These are phyloP conservation scores for Fusarium virguliforme DNA, from an alignment of 2,329 filamentous ascomycete species.

Conservation along the genomic window DNA sequence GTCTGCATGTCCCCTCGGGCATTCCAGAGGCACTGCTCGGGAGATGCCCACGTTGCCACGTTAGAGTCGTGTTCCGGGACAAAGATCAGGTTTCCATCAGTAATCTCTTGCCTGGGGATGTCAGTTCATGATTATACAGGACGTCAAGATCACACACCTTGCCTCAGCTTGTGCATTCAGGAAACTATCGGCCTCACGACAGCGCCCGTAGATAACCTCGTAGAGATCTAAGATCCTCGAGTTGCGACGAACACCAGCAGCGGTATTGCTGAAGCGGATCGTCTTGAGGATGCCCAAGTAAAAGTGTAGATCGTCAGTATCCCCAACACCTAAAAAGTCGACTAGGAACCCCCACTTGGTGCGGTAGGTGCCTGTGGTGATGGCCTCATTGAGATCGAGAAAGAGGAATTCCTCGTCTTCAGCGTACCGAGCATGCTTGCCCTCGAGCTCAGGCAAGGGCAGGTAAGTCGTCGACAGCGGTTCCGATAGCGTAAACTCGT, in stretches of 20 bases:
- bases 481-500: slow-evolving; percentile 5
- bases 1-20: slow-evolving; percentile 41
- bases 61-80: slow-evolving; percentile 16
- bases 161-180: slow-evolving; percentile 17
- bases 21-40: slow-evolving; percentile 36
- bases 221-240: slow-evolving; percentile 40
- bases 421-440: slow-evolving; percentile 34
- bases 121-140: neutral
- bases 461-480: slow-evolving; percentile 29
- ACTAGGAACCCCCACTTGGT: slow-evolving; percentile 44
- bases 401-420: slow-evolving; percentile 39
- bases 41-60: slow-evolving; percentile 26
- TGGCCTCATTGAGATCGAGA: slow-evolving; percentile 32
- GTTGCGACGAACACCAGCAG: slow-evolving; percentile 18
- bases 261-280: slow-evolving; percentile 19
- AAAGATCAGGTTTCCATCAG: slow-evolving; percentile 27
- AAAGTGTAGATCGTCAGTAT: slow-evolving; percentile 40
- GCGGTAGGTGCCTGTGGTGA: slow-evolving; percentile 27
- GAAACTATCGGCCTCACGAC: slow-evolving; percentile 32
- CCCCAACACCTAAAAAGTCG: slow-evolving; percentile 36
- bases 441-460: slow-evolving; percentile 39
- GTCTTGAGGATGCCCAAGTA: slow-evolving; percentile 36
- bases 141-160: slow-evolving; percentile 16
- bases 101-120: slow-evolving; percentile 16
- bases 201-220: slow-evolving; percentile 37